Percentiles rank a stretch among this genome's conserved stretches.
Conservation (phyloP, 345 rosid species). For the Aquilaria sinensis region DNA sequence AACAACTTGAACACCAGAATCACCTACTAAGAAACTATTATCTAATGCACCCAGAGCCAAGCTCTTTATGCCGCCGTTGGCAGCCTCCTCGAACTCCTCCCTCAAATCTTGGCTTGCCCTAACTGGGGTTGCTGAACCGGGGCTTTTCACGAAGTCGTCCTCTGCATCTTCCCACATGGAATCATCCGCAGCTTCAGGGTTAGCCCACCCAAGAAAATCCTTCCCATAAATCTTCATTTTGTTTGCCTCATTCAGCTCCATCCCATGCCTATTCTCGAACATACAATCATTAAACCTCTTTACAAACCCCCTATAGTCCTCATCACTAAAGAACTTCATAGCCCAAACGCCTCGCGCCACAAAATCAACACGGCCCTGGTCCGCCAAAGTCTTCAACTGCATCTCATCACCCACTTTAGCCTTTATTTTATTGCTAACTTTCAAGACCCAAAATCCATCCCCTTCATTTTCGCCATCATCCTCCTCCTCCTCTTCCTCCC, state of each 20-base stretch:
- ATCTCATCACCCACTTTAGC: slow-evolving; percentile 50
- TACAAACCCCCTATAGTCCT: slow-evolving; percentile 47
- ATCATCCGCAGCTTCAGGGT: slow-evolving; percentile 94
- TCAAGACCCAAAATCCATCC: slow-evolving; percentile 56
- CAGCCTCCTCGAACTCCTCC: slow-evolving; percentile 92
- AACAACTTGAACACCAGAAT: slow-evolving; percentile 88
- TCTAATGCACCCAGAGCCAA: slow-evolving; percentile 96
- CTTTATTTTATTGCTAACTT: slow-evolving; percentile 50
- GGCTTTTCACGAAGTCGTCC: slow-evolving; percentile 55
- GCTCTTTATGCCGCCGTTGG: slow-evolving; percentile 88
- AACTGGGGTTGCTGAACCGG: slow-evolving; percentile 47
- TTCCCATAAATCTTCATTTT: slow-evolving; percentile 80
- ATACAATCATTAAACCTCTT: slow-evolving; percentile 54
- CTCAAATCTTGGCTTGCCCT: slow-evolving; percentile 63
- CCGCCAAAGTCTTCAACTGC: slow-evolving; percentile 70
- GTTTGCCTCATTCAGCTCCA: slow-evolving; percentile 76
- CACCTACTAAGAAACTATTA: slow-evolving; percentile 91
- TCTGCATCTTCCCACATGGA: slow-evolving; percentile 99
- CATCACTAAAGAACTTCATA: slow-evolving; percentile 55
- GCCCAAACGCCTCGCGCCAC: slow-evolving; percentile 93
- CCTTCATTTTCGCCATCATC: slow-evolving; percentile 34
- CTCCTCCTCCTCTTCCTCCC: slow-evolving; percentile 33
- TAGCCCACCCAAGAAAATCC: slow-evolving; percentile 87
- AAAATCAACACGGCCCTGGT: slow-evolving; percentile 89
- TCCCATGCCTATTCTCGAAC: slow-evolving; percentile 86